Conservation (phyloP, 129 eudicot species). For the Erigeron canadensis region DNA sequence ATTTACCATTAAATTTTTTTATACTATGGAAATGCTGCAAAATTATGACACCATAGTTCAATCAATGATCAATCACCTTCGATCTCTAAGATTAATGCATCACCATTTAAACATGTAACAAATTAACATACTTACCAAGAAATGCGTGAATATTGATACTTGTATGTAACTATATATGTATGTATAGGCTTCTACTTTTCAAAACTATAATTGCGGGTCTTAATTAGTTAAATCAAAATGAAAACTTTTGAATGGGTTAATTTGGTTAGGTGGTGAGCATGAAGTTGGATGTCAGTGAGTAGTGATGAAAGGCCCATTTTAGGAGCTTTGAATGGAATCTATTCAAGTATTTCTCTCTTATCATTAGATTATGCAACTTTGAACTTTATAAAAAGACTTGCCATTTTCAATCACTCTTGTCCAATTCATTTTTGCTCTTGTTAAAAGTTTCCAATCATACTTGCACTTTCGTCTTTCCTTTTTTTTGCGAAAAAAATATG, state of each 20-base stretch:
- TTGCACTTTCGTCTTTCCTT: neutral
- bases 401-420: constrained; percentile 35
- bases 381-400: constrained; percentile 30
- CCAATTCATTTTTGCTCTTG: constrained; percentile 24
- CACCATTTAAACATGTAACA: no score
- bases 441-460: constrained; percentile 33
- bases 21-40: no score
- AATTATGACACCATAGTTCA: no score
- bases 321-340: constrained; percentile 26
- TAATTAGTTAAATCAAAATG: neutral
- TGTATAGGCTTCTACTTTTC: no score
- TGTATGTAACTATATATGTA: no score
- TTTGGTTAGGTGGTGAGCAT: constrained; percentile 33
- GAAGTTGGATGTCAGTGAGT: constrained; percentile 39
- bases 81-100: no score
- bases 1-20: no score
- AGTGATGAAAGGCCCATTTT: constrained; percentile 42
- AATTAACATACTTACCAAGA: no score
- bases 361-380: constrained; percentile 30
- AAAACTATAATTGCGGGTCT: neutral
- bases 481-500: neutral
- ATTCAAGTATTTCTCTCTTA: constrained; percentile 26
- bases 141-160: no score
- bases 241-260: constrained; percentile 6
- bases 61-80: no score